These are phyloP conservation scores for Kitagawia praeruptora DNA, from an alignment of 129 eudicot species.

Conservation along the genomic window DNA sequence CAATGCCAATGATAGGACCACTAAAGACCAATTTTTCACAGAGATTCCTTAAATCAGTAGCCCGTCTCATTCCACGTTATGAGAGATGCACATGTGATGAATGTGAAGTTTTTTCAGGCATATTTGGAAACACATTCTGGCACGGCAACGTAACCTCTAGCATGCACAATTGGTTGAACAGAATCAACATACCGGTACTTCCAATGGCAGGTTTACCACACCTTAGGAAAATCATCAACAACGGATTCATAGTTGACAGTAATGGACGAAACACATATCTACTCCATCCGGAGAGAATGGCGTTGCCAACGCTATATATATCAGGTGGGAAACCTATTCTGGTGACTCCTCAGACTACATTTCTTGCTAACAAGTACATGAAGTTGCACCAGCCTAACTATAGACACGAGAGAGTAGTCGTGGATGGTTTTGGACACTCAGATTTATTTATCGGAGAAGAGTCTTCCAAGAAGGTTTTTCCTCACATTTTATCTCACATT, in stretches of 20 bases:
- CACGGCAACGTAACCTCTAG: slow-evolving; percentile 31
- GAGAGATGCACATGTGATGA: slow-evolving; percentile 46
- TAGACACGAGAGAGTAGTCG: slow-evolving; percentile 45
- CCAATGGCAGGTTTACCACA: slow-evolving; percentile 54
- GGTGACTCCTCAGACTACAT: slow-evolving; percentile 34
- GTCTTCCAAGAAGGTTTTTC: slow-evolving; percentile 31
- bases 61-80: slow-evolving; percentile 37
- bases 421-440: slow-evolving; percentile 46
- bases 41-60: slow-evolving; percentile 29
- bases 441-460: slow-evolving; percentile 44
- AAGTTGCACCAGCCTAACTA: slow-evolving; percentile 42
- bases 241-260: slow-evolving; percentile 39
- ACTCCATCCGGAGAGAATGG: slow-evolving; percentile 44
- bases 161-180: slow-evolving; percentile 39
- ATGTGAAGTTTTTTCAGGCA: slow-evolving; percentile 46
- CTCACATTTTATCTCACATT: slow-evolving; percentile 29
- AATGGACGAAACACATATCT: slow-evolving; percentile 35
- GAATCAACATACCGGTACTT: slow-evolving; percentile 21
- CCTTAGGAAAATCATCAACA: slow-evolving; percentile 34
- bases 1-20: slow-evolving; percentile 24
- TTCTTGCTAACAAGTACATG: slow-evolving; percentile 43
- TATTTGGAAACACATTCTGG: slow-evolving; percentile 41
- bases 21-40: slow-evolving; percentile 18
- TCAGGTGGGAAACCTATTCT: slow-evolving; percentile 38
- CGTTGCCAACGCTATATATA: slow-evolving; percentile 38